Base-by-base conservation (phyloP, 2,329 filamentous ascomycete genomes). In the Epichloe typhina region DNA sequence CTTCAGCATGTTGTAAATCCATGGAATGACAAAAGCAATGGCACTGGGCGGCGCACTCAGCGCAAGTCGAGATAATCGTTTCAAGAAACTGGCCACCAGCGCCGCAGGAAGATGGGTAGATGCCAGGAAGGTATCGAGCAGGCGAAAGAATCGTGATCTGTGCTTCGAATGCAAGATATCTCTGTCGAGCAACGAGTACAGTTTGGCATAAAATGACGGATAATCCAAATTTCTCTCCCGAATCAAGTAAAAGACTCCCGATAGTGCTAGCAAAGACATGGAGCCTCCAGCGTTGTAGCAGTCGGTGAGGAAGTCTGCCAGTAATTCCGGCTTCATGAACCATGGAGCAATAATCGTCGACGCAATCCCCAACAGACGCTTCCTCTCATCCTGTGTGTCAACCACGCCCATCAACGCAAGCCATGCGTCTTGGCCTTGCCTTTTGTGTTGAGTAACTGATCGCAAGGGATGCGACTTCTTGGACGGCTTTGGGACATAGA, bases 301-400 rank as follows among this genome's bases (percentile, higher is more conserved):
- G 68, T 93, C 88, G n/a, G 89, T 95, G 50, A 98, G 71, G 66
- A 97, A 98, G 70, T 98, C 93, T 75, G 95, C 89, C 36, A 98
- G 76, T 40, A 95, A 75, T 62, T 97, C 91, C 1, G 89, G 85
- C 54, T 88, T 86, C 46, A 75, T 77, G 67, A 97, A 95, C 86
- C 88, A 95, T 0, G 91, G 90, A 23, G 86, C 85, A 58, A 96
- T 88, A 36, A 82, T 82, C 41, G 79, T 79, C 2, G 87, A 82
- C 69, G 94, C 84, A 54, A 85, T 77, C 53, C 80, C 77, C 46
- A 98, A 74, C 2, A 95, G 75, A 46, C 74, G 72, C 65, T 97
- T 97, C 48, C 86, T 83, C 63, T 95, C 85, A 15, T 84, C 77
- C 55, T 83, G 81, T 46, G 75, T 79, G 47, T 89, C 74, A 3